These are phyloP conservation scores for Leccinum discolor DNA, from an alignment of 1,284 basidiomycete genomes.

Conservation along the genomic window DNA sequence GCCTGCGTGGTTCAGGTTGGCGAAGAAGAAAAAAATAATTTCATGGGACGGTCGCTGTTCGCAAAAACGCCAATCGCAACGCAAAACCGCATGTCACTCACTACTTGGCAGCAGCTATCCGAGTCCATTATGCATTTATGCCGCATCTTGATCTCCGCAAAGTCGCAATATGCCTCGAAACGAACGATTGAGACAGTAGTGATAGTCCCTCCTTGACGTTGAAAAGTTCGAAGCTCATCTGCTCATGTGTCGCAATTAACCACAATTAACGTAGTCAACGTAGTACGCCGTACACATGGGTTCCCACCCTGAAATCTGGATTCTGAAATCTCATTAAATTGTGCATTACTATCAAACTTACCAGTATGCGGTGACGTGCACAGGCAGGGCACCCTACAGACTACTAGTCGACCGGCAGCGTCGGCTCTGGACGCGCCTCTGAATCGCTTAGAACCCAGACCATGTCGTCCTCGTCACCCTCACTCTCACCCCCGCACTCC, in stretches of 20 bases:
- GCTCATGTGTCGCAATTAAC: not conserved
- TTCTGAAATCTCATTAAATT: not conserved
- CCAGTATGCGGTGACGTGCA: constrained; percentile 7
- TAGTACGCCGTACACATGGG: constrained; percentile 16
- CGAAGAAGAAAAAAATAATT: not conserved
- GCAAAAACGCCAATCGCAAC: not conserved
- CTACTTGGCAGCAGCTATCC: constrained; percentile 3
- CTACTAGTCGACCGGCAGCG: constrained; percentile 2
- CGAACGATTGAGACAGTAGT: constrained; percentile 7
- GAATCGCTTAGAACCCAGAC: constrained; percentile 37
- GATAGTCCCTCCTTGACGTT: constrained; percentile 6
- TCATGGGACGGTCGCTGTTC: not conserved
- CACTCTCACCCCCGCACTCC: not conserved
- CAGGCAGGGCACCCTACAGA: not conserved
- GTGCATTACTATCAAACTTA: constrained; percentile 3
- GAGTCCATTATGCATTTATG: constrained; percentile 4
- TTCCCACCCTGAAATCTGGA: not conserved
- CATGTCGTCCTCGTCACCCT: constrained; percentile 30
- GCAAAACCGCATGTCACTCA: not conserved
- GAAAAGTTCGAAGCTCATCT: not conserved
- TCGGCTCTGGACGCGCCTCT: constrained; percentile 8
- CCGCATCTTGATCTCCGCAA: not conserved
- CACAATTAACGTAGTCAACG: not conserved
- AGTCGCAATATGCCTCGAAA: constrained; percentile 21
- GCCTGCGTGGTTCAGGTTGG: not conserved